phyloP scores from a whole-genome alignment of 2,329 filamentous ascomycete species.

The Scytalidium sp. region DNA sequence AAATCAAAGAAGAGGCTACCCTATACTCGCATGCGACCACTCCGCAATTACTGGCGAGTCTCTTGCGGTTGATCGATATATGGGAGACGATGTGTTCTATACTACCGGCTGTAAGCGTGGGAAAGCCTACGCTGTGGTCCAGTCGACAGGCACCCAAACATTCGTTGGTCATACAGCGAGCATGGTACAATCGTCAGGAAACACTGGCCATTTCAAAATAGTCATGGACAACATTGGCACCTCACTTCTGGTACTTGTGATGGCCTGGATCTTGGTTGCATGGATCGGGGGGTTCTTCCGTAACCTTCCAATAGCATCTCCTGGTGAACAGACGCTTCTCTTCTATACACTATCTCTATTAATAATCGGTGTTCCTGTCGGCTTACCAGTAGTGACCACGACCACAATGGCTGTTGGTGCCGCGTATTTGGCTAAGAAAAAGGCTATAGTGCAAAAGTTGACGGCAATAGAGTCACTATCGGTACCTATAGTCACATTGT shows the following conservation, averaged over 20 bases:
- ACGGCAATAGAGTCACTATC: conserved; percentile 75
- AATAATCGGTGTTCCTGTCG: conserved; percentile 76
- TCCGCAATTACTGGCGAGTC: conserved; percentile 81
- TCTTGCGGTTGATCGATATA: conserved; percentile 75
- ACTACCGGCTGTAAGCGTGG: conserved; percentile 80
- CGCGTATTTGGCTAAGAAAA: conserved; percentile 73
- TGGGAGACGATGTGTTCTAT: conserved; percentile 74
- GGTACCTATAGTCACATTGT: too few species aligned
- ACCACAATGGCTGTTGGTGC: conserved; percentile 75
- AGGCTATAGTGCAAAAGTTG: conserved; percentile 77
- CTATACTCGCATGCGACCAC: conserved; percentile 71
- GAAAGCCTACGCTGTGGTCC: conserved; percentile 68
- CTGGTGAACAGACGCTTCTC: conserved; percentile 58
- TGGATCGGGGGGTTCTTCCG: conserved; percentile 82
- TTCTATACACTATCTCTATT: conserved; percentile 66
- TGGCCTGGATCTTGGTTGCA: conserved; percentile 71
- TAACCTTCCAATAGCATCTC: conserved; percentile 59
- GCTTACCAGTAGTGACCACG: conserved; percentile 76
- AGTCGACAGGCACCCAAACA: conserved; percentile 65
- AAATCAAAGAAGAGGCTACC: conserved; percentile 56
- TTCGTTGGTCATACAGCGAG: conserved; percentile 76
- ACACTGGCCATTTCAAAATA: conserved; percentile 76
- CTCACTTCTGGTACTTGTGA: conserved; percentile 69
- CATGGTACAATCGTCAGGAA: conserved; percentile 71
- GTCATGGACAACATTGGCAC: conserved; percentile 83